Evolutionary conservation across 495 filamentous ascomycete species (phyloP), one percentile per base, ranked within the genome.

Genomic region (Penicillium samsonianum): DNA sequence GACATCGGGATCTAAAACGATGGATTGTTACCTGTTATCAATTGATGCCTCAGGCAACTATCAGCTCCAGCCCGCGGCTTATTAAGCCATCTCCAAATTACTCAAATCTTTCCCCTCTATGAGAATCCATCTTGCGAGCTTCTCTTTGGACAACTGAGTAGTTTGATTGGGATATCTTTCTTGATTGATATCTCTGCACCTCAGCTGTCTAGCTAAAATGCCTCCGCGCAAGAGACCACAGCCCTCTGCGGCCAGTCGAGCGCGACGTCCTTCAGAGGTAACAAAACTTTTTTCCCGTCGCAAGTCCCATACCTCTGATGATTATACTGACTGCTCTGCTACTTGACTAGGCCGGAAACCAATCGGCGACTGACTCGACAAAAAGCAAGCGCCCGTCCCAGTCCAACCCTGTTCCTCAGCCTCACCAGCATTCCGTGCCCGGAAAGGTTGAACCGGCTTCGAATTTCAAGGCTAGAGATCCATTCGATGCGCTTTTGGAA

Each of bases 401-500:
- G 14, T 61, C 57, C 16, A 57, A 62, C 20, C 48, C 50, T 19
- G 40, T 45, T 25, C 28, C 48, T 40, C 55, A 64, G 22, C 50
- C 60, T 40, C 50, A 43, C 46, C 50, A 12, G n/a, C 45, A 50
- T 30, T 25, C 49, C 19, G 53, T 58, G 50, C 12, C 64, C 23
- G 17, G 25, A n/a, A 35, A 45, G 17, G 47, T 53, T 20, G 38
- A 48, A 33, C 46, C 57, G 7, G 51, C 43, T 41, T 57, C 61
- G 12, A 61, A 65, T n/a, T 74, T 73, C 62, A 67, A 69, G 61
- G 67, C 69, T 44, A 67, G 69, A 22, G 73, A 81, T 63, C 74
- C 75, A 9, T 96, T 96, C 65, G 89, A 96, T 73, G 90, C 91
- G 50, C 83, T 97, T 14, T 78, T 98, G 41, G 86, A 96, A 73